These are phyloP conservation scores for Candida endomychidarum DNA, from an alignment of 805 yeast genomes.

Conservation along the genomic window DNA sequence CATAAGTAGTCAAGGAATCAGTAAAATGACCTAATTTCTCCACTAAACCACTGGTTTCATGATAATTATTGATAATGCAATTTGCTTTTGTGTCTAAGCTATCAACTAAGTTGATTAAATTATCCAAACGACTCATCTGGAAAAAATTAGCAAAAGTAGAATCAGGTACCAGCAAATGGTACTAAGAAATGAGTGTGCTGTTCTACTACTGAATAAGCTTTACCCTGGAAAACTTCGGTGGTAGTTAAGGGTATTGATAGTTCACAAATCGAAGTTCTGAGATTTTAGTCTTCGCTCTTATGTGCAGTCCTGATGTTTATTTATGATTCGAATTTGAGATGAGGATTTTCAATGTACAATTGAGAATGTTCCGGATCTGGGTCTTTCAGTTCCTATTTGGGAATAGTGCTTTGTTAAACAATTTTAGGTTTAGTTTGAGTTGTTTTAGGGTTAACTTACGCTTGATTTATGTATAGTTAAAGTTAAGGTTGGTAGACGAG, in stretches of 20 bases:
- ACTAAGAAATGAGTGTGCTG: too few species aligned
- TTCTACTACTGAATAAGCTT: too few species aligned
- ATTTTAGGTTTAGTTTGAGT: too few species aligned
- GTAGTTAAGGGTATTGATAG: too few species aligned
- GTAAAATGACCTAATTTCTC: conserved; percentile 21
- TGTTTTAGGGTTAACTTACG: too few species aligned
- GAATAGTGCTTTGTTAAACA: too few species aligned
- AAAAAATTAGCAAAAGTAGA: neutral
- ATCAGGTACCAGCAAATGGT: neutral
- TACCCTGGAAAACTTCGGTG: too few species aligned
- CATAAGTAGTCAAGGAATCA: conserved; percentile 24
- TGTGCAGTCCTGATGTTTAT: conserved; percentile 7
- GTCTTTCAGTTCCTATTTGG: neutral
- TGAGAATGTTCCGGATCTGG: conserved; percentile 5
- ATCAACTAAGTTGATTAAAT: conserved; percentile 29
- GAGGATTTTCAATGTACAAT: neutral
- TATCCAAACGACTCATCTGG: conserved; percentile 25
- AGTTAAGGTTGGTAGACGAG: too few species aligned
- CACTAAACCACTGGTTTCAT: conserved; percentile 25
- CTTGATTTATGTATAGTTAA: too few species aligned
- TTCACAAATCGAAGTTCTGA: conserved; percentile 3
- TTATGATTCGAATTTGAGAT: conserved; percentile 6
- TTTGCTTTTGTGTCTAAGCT: conserved; percentile 29
- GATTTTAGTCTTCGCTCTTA: neutral
- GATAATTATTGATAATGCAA: conserved; percentile 21